Base-by-base conservation (phyloP, 2,329 filamentous ascomycete genomes). In the Claviceps quebecensis region DNA sequence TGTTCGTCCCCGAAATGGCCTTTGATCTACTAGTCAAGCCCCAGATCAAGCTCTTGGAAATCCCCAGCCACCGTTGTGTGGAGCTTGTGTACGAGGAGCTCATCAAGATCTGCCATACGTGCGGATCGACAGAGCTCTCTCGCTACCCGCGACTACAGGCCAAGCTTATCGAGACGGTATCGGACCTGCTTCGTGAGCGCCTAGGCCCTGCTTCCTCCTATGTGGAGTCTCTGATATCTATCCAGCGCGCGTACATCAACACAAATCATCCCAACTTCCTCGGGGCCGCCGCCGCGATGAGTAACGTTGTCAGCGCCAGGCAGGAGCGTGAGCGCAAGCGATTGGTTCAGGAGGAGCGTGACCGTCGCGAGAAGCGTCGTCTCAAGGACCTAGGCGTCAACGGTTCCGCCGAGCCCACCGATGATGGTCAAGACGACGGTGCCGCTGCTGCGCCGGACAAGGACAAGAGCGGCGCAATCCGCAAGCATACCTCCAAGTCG, bases 201-300 rank as follows among this genome's bases (percentile, higher is more conserved):
- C 76, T 98, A 5, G 93, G 93, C 2, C 93, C 93, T 11, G 83
- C 86, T 52, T 95, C 91, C 2, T 77, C 71, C 49, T 98, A 98
- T 59, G 93, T 98, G 44, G 93, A 96, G 67, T 97, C 91, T 41
- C 76, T 98, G 55, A 98, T 98, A 58, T 86, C 93, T 26, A 98
- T 98, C 54, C 93, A 98, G 69, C 81, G 93, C 58, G 93, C 93
- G 19, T 98, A 98, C 69, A 97, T 98, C 71, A 98, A 98, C 72
- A 98, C 93, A 43, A 98, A 98, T 63, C 93, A 98, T 65, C 93
- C 93, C 47, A 98, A 98, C 69, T 98, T 98, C 72, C 80, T 97
- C 16, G 93, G 93, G 45, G 93, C 93, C 16, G 91, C 93, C 22
- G 91, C 90, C 38, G 93, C 93, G 56, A 98, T 98, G 93, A 91